Evolutionary conservation across 345 rosid genomes (phyloP).

Genomic region (rapeseed (Brassica napus)): Da-Ae NC_063447.1:58421501-58422000

Average conservation of each 20-base stretch:
- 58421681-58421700: not conserved
- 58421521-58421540: constrained; percentile 9
- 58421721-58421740: not conserved
- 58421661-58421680: not conserved
- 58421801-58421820: not conserved
- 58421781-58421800: constrained; percentile 1
- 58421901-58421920: constrained; percentile 5
- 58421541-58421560: not conserved
- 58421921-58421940: not conserved
- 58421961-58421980: not conserved
- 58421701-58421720: not conserved
- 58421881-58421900: not conserved
- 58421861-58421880: not conserved
- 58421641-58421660: not conserved
- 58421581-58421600: not conserved
- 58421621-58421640: not conserved
- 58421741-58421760: not conserved
- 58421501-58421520: not conserved
- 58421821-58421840: not conserved
- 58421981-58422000: not conserved
- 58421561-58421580: not conserved
- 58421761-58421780: not conserved
- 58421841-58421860: not conserved
- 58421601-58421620: not conserved
- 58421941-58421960: not conserved